These are phyloP conservation scores for Solioccasus polychromus DNA, from an alignment of 768 basidiomycete genomes.

Conservation along the genomic window DNA sequence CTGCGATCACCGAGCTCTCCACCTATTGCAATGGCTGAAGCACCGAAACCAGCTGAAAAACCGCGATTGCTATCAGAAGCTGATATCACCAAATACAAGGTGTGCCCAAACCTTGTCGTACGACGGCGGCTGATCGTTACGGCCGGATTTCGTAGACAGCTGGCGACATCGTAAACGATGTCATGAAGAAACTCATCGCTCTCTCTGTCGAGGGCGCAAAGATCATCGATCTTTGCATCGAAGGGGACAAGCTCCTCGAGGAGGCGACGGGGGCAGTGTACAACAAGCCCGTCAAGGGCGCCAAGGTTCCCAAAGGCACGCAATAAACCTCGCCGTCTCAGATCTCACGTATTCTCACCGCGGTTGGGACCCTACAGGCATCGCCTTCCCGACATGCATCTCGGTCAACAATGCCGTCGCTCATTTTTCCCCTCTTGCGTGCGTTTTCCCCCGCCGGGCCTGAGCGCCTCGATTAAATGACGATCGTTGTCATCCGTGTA, in stretches of 20 bases:
- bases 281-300: slow-evolving; percentile 88
- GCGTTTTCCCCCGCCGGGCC: slow-evolving; percentile 34
- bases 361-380: slow-evolving; percentile 44
- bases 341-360: slow-evolving; percentile 5
- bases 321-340: neutral
- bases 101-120: slow-evolving; percentile 28
- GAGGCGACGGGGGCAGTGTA: slow-evolving; percentile 80
- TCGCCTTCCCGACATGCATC: slow-evolving; percentile 92
- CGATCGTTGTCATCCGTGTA: slow-evolving; percentile 29
- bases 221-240: slow-evolving; percentile 84
- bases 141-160: slow-evolving; percentile 55
- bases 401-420: slow-evolving; percentile 95
- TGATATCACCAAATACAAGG: slow-evolving; percentile 89
- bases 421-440: slow-evolving; percentile 95
- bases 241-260: slow-evolving; percentile 93
- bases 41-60: slow-evolving; percentile 47
- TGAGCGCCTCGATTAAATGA: slow-evolving; percentile 22
- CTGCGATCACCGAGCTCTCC: slow-evolving; percentile 8
- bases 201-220: slow-evolving; percentile 79
- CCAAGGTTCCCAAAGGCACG: slow-evolving; percentile 84
- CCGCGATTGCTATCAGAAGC: slow-evolving; percentile 57
- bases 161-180: slow-evolving; percentile 83
- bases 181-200: slow-evolving; percentile 81
- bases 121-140: slow-evolving; percentile 16
- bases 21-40: slow-evolving; percentile 54